Base-by-base conservation (phyloP, 805 yeast species). In the Saccharomycopsis olivae region DNA sequence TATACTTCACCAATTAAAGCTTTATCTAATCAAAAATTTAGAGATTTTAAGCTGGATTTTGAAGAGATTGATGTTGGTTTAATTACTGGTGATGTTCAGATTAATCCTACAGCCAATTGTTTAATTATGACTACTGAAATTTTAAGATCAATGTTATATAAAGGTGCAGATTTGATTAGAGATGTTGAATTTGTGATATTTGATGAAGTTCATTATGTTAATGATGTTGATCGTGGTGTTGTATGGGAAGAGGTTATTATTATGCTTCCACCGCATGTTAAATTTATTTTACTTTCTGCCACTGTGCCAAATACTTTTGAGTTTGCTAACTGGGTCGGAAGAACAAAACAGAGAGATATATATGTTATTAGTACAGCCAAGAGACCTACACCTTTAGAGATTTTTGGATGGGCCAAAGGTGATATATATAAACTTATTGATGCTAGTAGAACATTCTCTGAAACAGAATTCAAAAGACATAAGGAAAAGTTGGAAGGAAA, bases 161-260 rank as follows among this genome's bases (percentile, higher is more conserved):
- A 95, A 53, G 98, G 98, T 46, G 95, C 97, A 0, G 98, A 92
- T 62, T 60, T 92, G 34, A 88, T 92, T 51, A 71, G 98, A 57
- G 98, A 92, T 60, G 96, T 92, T 17, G 98, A 89, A 54, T 92
- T 88, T 66, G 96, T 92, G 20, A 87, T 92, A 30, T 92, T 92
- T 57, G 98, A 92, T 62, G 98, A 92, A 57, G 98, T 92, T 1
- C 98, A 92, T 60, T 92, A 92, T 56, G 96, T 92, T 47, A 92
- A 92, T 57, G 98, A 92, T 62, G 79, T 85, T 43, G 95, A 86
- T 53, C 76, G 98, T 59, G 98, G 98, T 54, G 98, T 92, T 11
- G 98, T 92, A 3, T 92, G 98, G 98, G 98, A 92, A 63, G 98
- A 92, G 61, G 96, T 92, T 17, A 92, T 92, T 46, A 92, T 92